Evolutionary conservation across 441 rosid species (phyloP).

Genomic region (Populus hybrid): DNA sequence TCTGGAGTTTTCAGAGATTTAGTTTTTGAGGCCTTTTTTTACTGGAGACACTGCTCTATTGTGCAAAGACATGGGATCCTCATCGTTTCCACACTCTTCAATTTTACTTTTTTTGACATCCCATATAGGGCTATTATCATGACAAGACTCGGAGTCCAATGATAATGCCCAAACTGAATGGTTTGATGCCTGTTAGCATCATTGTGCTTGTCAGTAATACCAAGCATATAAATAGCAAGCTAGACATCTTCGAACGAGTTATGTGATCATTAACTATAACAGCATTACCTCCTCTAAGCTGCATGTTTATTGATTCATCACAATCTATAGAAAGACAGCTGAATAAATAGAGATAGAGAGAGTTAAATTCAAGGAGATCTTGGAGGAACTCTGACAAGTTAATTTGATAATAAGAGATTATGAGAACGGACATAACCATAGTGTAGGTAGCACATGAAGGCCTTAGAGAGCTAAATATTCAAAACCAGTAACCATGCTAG

Average conservation of each 20-base stretch:
- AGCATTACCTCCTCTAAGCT: too few relatives aligned
- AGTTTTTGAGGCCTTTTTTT: constrained; percentile 44
- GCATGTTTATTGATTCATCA: too few relatives aligned
- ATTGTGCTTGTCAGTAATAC: too few relatives aligned
- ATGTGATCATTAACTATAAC: not conserved
- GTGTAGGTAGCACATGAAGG: too few relatives aligned
- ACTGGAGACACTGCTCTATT: constrained; percentile 26
- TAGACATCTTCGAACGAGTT: not conserved
- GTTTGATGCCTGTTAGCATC: constrained; percentile 34
- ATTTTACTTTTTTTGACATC: constrained; percentile 26
- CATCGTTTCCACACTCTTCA: constrained; percentile 31
- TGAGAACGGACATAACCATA: too few relatives aligned
- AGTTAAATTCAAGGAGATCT: too few relatives aligned
- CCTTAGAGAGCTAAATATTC: not conserved
- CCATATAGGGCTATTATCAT: constrained; percentile 22
- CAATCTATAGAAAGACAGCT: too few relatives aligned
- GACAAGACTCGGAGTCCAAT: constrained; percentile 73
- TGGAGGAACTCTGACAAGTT: too few relatives aligned
- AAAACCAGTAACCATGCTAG: not conserved
- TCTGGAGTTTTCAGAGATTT: constrained; percentile 48
- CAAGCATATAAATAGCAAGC: not conserved
- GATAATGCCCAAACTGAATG: constrained; percentile 48
- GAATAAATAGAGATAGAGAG: too few relatives aligned
- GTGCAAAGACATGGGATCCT: constrained; percentile 32
- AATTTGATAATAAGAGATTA: too few relatives aligned